A percentile compares a stretch with the other conserved stretches of the same genome.
Evolutionary conservation across 257 asterid species (phyloP).

Genomic region (Solanum virginianum): DNA sequence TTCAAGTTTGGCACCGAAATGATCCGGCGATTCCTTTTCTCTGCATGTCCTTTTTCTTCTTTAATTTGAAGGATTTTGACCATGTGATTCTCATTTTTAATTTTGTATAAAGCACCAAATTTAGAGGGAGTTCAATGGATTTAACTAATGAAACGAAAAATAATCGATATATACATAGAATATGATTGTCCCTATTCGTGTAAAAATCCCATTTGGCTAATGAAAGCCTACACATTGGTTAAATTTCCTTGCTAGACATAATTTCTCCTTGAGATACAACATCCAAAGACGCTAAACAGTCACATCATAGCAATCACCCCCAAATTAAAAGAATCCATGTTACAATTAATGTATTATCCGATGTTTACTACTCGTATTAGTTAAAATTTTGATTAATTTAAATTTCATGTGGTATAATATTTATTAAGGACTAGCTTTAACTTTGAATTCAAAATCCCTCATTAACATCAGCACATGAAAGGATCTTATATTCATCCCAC

Average conservation of each 20-base stretch:
- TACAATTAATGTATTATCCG: not conserved
- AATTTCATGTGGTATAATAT: not conserved
- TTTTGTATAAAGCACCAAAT: not conserved
- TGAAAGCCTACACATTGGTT: not conserved
- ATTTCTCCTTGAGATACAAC: not conserved
- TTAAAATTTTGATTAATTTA: not conserved
- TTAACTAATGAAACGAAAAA: not conserved
- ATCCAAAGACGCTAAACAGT: not conserved
- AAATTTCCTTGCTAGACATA: not conserved
- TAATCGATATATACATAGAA: no score
- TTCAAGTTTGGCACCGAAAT: slow-evolving; percentile 5
- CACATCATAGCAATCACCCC: not conserved
- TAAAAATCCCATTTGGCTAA: not conserved
- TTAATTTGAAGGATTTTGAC: not conserved
- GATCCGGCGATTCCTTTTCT: not conserved
- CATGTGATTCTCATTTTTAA: not conserved
- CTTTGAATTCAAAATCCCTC: not conserved
- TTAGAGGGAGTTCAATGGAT: not conserved
- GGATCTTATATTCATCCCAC: not conserved
- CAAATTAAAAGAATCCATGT: not conserved
- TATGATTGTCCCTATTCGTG: not conserved
- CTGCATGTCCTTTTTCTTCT: not conserved
- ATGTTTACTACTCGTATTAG: not conserved
- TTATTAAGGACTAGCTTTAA: not conserved
- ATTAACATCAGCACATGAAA: not conserved